A percentile compares a stretch with the other conserved stretches of the same genome.
phyloP scores from a whole-genome alignment of 768 basidiomycete genomes.

The Lactarius akahatsu region DNA sequence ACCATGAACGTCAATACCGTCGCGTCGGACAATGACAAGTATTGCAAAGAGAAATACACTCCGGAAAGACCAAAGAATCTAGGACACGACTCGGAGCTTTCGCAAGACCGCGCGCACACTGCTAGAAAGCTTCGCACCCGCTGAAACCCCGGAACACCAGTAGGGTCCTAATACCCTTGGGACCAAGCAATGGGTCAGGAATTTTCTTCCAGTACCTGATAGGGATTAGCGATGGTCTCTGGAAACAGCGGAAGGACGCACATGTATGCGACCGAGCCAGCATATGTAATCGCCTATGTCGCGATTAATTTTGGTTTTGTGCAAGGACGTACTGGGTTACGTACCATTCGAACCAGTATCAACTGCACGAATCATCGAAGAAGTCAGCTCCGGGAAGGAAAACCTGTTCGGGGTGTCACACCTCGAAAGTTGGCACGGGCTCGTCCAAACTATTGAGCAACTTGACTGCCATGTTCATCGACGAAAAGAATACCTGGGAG shows the following conservation, averaged over 20 bases:
- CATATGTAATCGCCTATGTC: neutral
- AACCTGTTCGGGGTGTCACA: neutral
- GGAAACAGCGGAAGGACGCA: neutral
- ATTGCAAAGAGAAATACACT: neutral
- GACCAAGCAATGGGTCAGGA: neutral
- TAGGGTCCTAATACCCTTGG: neutral
- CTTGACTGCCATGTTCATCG: neutral
- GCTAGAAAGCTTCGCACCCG: neutral
- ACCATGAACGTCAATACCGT: neutral
- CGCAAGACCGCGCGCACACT: neutral
- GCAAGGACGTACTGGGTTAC: too few species aligned
- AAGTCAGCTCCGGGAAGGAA: neutral
- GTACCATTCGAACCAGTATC: too few species aligned
- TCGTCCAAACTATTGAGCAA: neutral
- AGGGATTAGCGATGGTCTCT: neutral
- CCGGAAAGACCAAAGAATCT: neutral
- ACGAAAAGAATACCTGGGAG: neutral
- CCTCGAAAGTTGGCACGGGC: conserved; percentile 1
- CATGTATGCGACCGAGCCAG: neutral
- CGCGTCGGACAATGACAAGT: neutral
- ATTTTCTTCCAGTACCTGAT: conserved; percentile 1
- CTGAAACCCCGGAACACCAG: neutral
- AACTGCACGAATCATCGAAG: too few species aligned
- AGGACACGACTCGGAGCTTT: neutral
- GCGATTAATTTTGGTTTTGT: neutral